Conservation (phyloP, 352 stramenopile species). For the Phytopythium helicoides region DNA sequence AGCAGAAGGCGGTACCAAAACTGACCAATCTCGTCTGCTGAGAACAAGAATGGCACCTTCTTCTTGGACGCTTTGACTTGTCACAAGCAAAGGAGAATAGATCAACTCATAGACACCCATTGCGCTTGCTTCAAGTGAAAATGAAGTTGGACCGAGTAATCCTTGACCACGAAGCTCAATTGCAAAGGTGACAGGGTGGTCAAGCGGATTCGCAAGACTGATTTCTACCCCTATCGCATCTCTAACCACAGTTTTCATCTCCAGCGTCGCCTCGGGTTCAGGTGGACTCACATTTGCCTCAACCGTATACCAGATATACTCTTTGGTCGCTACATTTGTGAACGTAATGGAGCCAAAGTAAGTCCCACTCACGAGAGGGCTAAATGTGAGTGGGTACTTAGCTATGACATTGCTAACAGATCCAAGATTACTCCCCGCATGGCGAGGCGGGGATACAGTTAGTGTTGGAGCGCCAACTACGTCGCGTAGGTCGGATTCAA, state of each 20-base stretch:
- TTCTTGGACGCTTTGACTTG: slow-evolving; percentile 16
- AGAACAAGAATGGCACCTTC: slow-evolving; percentile 88
- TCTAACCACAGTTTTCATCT: slow-evolving; percentile 82
- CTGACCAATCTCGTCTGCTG: slow-evolving; percentile 88
- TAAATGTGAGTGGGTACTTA: slow-evolving; percentile 86
- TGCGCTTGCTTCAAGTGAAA: slow-evolving; percentile 68
- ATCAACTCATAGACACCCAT: slow-evolving; percentile 89
- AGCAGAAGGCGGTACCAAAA: slow-evolving; percentile 93
- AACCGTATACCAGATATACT: slow-evolving; percentile 94
- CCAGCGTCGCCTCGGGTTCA: slow-evolving; percentile 74
- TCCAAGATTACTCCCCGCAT: not conserved
- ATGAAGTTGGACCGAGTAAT: slow-evolving; percentile 72
- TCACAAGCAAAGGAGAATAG: slow-evolving; percentile 86
- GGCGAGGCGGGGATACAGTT: slow-evolving; percentile 22
- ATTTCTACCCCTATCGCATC: slow-evolving; percentile 89
- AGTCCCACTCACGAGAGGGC: slow-evolving; percentile 84
- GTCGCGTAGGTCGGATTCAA: slow-evolving; percentile 92
- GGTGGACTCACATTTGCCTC: slow-evolving; percentile 81
- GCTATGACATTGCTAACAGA: slow-evolving; percentile 10
- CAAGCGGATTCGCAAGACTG: slow-evolving; percentile 86
- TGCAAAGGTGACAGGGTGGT: slow-evolving; percentile 79
- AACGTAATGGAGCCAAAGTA: slow-evolving; percentile 95
- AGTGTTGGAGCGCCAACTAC: slow-evolving; percentile 69
- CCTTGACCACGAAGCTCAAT: slow-evolving; percentile 86
- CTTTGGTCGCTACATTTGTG: slow-evolving; percentile 70